Conservation (phyloP, 1,284 basidiomycete species). For the Wolfiporia cocos region DNA sequence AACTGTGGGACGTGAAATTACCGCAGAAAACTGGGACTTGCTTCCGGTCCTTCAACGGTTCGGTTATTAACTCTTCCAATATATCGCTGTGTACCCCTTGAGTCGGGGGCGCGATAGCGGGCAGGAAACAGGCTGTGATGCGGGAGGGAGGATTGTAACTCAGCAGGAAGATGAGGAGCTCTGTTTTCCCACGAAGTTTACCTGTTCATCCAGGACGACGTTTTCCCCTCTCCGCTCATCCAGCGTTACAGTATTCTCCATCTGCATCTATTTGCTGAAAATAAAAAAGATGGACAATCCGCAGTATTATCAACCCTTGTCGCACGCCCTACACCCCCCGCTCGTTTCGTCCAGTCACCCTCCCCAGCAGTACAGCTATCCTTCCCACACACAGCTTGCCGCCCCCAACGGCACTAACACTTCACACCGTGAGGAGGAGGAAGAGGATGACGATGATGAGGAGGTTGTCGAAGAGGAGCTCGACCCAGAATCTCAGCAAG, state of each 20-base stretch:
- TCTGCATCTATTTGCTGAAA: slow-evolving; percentile 19
- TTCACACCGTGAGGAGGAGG: slow-evolving; percentile 37
- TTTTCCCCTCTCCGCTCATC: slow-evolving; percentile 19
- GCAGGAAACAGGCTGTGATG: too few species aligned
- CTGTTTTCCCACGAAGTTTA: slow-evolving; percentile 23
- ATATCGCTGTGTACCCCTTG: too few species aligned
- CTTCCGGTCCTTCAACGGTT: too few species aligned
- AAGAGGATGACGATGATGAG: slow-evolving; percentile 62
- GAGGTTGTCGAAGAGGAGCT: slow-evolving; percentile 65
- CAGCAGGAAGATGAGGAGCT: slow-evolving; percentile 2
- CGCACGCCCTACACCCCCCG: slow-evolving; percentile 66
- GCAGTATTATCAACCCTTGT: slow-evolving; percentile 74
- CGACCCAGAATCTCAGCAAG: slow-evolving; percentile 18
- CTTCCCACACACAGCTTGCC: slow-evolving; percentile 20
- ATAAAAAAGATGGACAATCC: slow-evolving; percentile 58
- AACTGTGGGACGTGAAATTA: too few species aligned
- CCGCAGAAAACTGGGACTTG: too few species aligned
- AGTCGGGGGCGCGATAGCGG: background rate
- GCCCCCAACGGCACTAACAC: slow-evolving; percentile 21
- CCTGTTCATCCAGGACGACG: slow-evolving; percentile 21
- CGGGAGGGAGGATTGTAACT: slow-evolving; percentile 5
- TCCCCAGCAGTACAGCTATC: slow-evolving; percentile 23
- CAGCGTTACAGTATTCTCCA: slow-evolving; percentile 22
- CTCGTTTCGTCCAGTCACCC: slow-evolving; percentile 20
- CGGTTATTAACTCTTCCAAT: too few species aligned